Percentiles rank a stretch among this genome's conserved stretches.
These are phyloP conservation scores for Linum usitatissimum DNA, from an alignment of 345 rosid species.

Conservation along the genomic window DNA sequence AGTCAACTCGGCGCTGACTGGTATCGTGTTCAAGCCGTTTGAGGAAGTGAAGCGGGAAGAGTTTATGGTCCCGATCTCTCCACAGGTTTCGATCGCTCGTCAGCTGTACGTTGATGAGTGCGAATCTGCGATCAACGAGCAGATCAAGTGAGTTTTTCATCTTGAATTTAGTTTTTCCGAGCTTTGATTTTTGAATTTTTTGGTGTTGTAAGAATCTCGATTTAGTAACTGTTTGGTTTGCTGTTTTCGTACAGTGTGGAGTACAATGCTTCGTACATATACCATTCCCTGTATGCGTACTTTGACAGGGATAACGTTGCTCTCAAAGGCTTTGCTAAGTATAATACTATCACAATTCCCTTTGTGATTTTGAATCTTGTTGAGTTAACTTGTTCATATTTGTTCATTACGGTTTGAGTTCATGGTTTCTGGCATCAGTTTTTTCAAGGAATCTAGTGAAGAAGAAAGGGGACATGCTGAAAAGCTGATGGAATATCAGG, in stretches of 20 bases:
- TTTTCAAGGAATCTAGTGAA: constrained; percentile 82
- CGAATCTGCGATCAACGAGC: constrained; percentile 71
- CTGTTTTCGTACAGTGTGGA: constrained; percentile 46
- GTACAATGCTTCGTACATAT: constrained; percentile 63
- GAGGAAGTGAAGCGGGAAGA: constrained; percentile 65
- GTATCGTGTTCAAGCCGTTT: constrained; percentile 61
- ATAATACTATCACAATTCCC: constrained; percentile 5
- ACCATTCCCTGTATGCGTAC: constrained; percentile 76
- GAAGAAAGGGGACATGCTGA: constrained; percentile 86
- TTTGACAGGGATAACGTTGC: constrained; percentile 81
- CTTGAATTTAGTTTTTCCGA: neutral
- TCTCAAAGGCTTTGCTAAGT: constrained; percentile 74
- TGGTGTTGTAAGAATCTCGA: neutral
- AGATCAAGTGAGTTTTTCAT: constrained; percentile 52
- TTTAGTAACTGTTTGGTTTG: neutral
- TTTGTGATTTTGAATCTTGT: constrained; percentile 1
- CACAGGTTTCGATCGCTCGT: constrained; percentile 54
- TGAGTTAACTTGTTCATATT: neutral
- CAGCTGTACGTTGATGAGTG: constrained; percentile 35
- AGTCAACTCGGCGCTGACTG: constrained; percentile 29
- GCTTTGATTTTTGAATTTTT: neutral
- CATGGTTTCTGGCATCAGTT: constrained; percentile 24
- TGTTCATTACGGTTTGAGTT: neutral
- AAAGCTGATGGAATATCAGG: constrained; percentile 77
- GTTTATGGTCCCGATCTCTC: constrained; percentile 39